phyloP scores from a whole-genome alignment of 345 rosid genomes.

The Boechera retrofracta region DNA sequence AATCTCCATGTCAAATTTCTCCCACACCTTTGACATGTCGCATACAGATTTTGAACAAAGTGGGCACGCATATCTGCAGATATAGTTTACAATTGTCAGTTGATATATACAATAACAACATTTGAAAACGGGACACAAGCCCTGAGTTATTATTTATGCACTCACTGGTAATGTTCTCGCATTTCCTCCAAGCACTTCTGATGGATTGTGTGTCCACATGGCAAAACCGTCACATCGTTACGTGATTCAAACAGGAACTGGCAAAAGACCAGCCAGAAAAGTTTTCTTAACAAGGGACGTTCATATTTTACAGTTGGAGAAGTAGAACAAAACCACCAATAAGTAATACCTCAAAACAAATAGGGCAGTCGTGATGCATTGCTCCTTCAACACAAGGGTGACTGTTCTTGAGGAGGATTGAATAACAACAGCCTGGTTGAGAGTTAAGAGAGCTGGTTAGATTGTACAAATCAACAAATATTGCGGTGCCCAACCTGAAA shows the following conservation, averaged over 20 bases:
- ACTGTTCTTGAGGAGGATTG: conserved; percentile 64
- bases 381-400: conserved; percentile 97
- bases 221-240: conserved; percentile 72
- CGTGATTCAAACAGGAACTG: conserved; percentile 83
- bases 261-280: conserved; percentile 31
- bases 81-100: background rate
- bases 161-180: conserved; percentile 83
- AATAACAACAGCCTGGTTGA: conserved; percentile 82
- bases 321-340: background rate
- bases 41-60: conserved; percentile 88
- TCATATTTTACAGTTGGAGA: background rate
- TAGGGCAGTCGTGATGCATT: conserved; percentile 96
- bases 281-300: background rate
- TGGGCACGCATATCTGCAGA: conserved; percentile 79
- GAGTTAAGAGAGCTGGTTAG: background rate
- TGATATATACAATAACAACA: background rate
- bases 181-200: conserved; percentile 77
- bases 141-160: background rate
- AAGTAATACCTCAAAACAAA: conserved; percentile 81
- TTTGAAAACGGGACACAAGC: background rate
- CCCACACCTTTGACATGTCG: conserved; percentile 95
- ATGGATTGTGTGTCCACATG: conserved; percentile 92
- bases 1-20: conserved; percentile 78
- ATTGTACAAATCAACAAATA: conserved; percentile 17
- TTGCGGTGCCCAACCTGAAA: background rate